A percentile compares a stretch with the other conserved stretches of the same genome.
Conservation (phyloP, 2,329 filamentous ascomycete species). For the Penicillium sp. region DNA sequence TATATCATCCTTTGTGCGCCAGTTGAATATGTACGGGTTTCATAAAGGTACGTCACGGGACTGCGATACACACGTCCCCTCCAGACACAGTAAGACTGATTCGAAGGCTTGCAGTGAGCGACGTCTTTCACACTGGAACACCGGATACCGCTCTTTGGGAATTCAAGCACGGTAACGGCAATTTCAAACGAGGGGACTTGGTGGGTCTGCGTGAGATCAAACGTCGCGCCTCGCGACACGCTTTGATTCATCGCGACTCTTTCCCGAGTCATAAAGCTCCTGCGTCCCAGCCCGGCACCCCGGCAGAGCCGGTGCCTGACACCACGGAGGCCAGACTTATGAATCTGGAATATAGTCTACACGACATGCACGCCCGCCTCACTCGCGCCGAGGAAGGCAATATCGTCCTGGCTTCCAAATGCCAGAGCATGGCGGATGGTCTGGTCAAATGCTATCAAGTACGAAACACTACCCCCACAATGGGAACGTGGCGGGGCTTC, state of each 20-base stretch:
- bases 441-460: conserved; percentile 66
- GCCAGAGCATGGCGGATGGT: conserved; percentile 74
- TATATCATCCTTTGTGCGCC: conserved; percentile 94
- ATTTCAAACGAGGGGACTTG: conserved; percentile 91
- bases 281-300: conserved; percentile 74
- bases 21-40: conserved; percentile 99
- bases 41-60: conserved; percentile 69
- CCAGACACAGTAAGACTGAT: conserved; percentile 6
- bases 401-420: conserved; percentile 71
- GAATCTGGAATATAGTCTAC: conserved; percentile 73
- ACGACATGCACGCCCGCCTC: conserved; percentile 70
- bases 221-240: conserved; percentile 84
- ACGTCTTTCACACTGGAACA: conserved; percentile 92
- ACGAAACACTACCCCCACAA: conserved; percentile 20
- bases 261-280: conserved; percentile 73
- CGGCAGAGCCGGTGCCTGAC: conserved; percentile 75
- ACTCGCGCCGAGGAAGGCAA: conserved; percentile 78
- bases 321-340: conserved; percentile 68
- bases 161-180: conserved; percentile 96
- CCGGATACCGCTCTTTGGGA: conserved; percentile 95
- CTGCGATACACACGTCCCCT: not conserved
- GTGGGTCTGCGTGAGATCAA: conserved; percentile 92
- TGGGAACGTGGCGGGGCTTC: not conserved
- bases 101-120: conserved; percentile 64
- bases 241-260: conserved; percentile 84